phyloP scores from a whole-genome alignment of 441 rosid species.

The Arabidopsis hybrid region DNA sequence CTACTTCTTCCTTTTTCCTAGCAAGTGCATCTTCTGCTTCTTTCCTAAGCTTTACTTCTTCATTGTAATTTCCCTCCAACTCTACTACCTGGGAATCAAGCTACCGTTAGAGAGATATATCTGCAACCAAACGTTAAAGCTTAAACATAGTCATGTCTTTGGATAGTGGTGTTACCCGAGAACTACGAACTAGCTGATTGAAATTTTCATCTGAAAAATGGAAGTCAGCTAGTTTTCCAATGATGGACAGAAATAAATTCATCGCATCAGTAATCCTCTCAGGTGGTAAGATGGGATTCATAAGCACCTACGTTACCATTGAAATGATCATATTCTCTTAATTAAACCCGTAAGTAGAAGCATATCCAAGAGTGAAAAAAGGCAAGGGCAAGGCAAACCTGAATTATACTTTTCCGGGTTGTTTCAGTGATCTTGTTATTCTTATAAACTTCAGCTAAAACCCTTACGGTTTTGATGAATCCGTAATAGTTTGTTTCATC shows the following conservation, averaged over 20 bases:
- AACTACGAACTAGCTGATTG: constrained; percentile 2
- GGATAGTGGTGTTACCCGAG: constrained; percentile 8
- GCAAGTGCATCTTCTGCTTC: constrained; percentile 60
- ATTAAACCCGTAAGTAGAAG: background rate
- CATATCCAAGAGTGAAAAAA: background rate
- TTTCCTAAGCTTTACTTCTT: constrained; percentile 60
- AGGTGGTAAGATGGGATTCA: constrained; percentile 37
- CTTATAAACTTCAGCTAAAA: constrained; percentile 28
- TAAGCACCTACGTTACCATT: constrained; percentile 32
- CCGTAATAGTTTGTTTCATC: constrained; percentile 16
- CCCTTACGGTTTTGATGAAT: constrained; percentile 33
- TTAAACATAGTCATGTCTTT: background rate
- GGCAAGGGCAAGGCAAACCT: constrained; percentile 6
- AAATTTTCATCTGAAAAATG: constrained; percentile 27
- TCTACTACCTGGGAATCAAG: constrained; percentile 54
- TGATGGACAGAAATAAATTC: constrained; percentile 18
- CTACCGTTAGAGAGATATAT: background rate
- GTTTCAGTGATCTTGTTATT: background rate
- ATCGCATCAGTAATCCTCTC: constrained; percentile 31
- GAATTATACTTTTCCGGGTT: constrained; percentile 13
- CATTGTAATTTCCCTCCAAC: constrained; percentile 56
- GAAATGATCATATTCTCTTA: background rate
- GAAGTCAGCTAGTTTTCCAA: constrained; percentile 14
- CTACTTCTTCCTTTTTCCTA: constrained; percentile 50
- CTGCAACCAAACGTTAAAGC: background rate